Conservation (phyloP, 2,329 filamentous ascomycete species). For the Ilyonectria mors-panacis region DNA sequence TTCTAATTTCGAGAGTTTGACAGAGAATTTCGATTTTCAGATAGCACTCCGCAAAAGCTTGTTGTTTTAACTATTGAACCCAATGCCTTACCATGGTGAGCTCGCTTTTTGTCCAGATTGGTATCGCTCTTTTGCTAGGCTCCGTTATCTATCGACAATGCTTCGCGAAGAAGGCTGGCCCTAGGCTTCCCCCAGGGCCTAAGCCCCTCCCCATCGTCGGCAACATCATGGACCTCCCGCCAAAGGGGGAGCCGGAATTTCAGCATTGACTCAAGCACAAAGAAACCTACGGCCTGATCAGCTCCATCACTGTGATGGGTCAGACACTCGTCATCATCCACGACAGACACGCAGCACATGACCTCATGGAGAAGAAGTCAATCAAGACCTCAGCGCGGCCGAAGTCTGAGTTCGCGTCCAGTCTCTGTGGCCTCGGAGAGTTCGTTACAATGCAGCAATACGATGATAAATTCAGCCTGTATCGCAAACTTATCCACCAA, state of each 20-base stretch:
- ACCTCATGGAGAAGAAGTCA: constrained; percentile 52
- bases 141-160: no score
- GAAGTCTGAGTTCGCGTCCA: constrained; percentile 12
- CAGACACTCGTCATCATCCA: constrained; percentile 57
- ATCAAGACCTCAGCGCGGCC: constrained; percentile 50
- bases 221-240: constrained; percentile 63
- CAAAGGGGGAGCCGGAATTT: constrained; percentile 50
- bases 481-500: no score
- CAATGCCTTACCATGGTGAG: no score
- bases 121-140: no score
- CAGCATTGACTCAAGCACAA: constrained; percentile 58
- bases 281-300: constrained; percentile 53
- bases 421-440: constrained; percentile 22
- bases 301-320: constrained; percentile 57
- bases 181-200: constrained; percentile 61
- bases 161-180: no score
- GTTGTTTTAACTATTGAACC: no score
- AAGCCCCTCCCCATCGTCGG: constrained; percentile 62
- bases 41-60: no score
- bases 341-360: constrained; percentile 51
- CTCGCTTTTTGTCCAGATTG: no score
- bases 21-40: no score
- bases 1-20: no score
- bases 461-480: no score
- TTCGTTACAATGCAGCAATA: no score